Evolutionary conservation across 2,329 filamentous ascomycete genomes (phyloP).

Genomic region (Coniochaeta sp.): DNA sequence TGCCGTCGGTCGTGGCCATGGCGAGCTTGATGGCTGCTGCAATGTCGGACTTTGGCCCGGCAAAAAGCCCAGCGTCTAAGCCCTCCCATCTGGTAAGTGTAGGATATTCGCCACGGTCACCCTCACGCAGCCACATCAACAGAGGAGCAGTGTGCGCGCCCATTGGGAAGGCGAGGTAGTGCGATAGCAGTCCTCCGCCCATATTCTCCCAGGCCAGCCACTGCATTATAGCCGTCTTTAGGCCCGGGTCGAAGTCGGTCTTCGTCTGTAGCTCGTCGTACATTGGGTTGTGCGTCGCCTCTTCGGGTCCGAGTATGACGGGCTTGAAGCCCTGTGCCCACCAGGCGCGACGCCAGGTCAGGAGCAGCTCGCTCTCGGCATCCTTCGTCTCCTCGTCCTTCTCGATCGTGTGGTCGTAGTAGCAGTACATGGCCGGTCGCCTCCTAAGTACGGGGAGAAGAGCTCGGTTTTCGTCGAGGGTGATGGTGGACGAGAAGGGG

Average conservation of each 20-base stretch:
- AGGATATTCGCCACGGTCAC: slow-evolving; percentile 71
- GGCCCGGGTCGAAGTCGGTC: slow-evolving; percentile 48
- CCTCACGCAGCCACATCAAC: slow-evolving; percentile 43
- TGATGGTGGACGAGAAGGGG: slow-evolving; percentile 77
- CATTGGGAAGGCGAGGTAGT: slow-evolving; percentile 82
- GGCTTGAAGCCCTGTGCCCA: slow-evolving; percentile 91
- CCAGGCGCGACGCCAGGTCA: slow-evolving; percentile 90
- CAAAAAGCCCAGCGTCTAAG: slow-evolving; percentile 65
- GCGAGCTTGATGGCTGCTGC: slow-evolving; percentile 55
- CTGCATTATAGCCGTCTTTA: slow-evolving; percentile 67
- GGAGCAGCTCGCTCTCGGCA: slow-evolving; percentile 70
- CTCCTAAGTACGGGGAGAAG: slow-evolving; percentile 70
- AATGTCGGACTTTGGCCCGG: slow-evolving; percentile 59
- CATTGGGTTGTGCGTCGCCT: slow-evolving; percentile 76
- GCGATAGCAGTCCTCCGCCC: slow-evolving; percentile 73
- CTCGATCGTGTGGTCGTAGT: slow-evolving; percentile 65
- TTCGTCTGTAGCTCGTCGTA: slow-evolving; percentile 62
- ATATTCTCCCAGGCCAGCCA: slow-evolving; percentile 94
- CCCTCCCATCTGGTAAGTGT: slow-evolving; percentile 67
- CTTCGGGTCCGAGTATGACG: slow-evolving; percentile 68
- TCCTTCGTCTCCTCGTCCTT: slow-evolving; percentile 59
- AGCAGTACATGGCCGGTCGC: slow-evolving; percentile 79
- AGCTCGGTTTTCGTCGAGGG: slow-evolving; percentile 73
- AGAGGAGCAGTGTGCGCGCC: slow-evolving; percentile 64
- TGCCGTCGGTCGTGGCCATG: slow-evolving; percentile 47